Evolutionary conservation across 352 stramenopile species (phyloP), one percentile per base, ranked within the genome.

Genomic region (Globisporangium perplexum): DNA sequence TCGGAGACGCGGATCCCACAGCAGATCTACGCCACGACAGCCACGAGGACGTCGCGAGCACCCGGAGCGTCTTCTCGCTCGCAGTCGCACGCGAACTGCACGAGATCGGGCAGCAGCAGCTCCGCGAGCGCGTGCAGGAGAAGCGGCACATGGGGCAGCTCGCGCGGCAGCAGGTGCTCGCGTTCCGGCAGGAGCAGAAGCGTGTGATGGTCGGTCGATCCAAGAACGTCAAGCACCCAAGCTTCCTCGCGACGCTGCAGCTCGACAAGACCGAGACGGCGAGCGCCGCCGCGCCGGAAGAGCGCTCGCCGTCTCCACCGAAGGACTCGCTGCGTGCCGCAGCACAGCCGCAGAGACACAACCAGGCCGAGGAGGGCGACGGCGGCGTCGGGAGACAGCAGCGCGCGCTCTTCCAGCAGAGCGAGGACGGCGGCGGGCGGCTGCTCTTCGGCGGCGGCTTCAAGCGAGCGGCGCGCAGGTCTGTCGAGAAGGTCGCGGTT

Each of bases 381-480:
- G 28, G 3, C 15, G n/a, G 10, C 55, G n/a, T 66, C 7, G 18
- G 51, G 35, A 50, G 56, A 8, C 53, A 41, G 41, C 59, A 62
- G 57, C 35, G 47, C 20, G 35, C 42, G n/a, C 35, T 31, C 22
- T 63, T 63, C 43, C 26, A 43, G n/a, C 33, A 50, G 24, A 59
- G 47, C 55, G 38, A 65, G 2, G 53, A 45, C 7, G 56, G 55
- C 23, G 66, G 59, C 10, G 47, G 58, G 3, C 41, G 41, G 1
- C 24, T 75, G 4, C 67, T 66, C 43, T 59, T 77, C 17, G 72
- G 70, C 20, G 72, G 72, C 44, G 72, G 72, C 4, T 83, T 72
- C 47, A 39, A 53, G 33, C 26, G n/a, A 14, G 20, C 41, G 3
- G 3, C 18, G 15, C 22, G n/a, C 18, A 46, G 17, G 41, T 28